These are phyloP conservation scores for Cyamopsis tetragonoloba DNA, from an alignment of 306 rosid species.

Conservation along the genomic window DNA sequence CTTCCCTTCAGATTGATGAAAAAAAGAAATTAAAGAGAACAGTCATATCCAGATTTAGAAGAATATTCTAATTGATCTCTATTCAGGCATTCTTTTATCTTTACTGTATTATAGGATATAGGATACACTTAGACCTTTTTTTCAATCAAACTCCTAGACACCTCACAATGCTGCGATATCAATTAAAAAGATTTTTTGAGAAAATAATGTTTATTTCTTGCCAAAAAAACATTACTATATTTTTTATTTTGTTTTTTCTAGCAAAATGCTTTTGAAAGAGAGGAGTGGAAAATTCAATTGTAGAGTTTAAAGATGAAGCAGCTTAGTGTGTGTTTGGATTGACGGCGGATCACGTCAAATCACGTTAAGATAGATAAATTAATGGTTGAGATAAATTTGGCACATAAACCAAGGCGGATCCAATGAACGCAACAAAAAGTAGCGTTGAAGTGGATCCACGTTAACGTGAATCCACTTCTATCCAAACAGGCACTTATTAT, in stretches of 20 bases:
- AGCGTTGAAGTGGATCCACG: no score
- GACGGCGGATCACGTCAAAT: no score
- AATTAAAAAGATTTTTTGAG: background rate
- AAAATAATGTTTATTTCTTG: background rate
- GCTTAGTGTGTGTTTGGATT: no score
- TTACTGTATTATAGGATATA: background rate
- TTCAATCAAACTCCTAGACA: constrained; percentile 2
- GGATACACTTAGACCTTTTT: background rate
- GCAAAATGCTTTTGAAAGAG: constrained; percentile 15
- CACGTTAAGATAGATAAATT: no score
- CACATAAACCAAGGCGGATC: no score
- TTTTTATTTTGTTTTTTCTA: background rate
- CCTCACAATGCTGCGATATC: background rate
- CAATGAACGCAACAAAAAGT: no score
- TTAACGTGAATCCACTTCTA: no score
- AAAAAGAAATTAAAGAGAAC: background rate
- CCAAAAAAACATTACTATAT: background rate
- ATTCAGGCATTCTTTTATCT: background rate
- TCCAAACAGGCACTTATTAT: no score
- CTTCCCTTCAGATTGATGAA: constrained; percentile 18
- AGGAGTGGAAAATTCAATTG: constrained; percentile 7
- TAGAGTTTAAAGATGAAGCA: background rate
- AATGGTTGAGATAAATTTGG: no score
- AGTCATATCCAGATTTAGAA: background rate
- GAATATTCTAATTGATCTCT: background rate